Conservation (phyloP, 2,329 filamentous ascomycete genomes). For the Pseudocercospora macadamiae region DNA sequence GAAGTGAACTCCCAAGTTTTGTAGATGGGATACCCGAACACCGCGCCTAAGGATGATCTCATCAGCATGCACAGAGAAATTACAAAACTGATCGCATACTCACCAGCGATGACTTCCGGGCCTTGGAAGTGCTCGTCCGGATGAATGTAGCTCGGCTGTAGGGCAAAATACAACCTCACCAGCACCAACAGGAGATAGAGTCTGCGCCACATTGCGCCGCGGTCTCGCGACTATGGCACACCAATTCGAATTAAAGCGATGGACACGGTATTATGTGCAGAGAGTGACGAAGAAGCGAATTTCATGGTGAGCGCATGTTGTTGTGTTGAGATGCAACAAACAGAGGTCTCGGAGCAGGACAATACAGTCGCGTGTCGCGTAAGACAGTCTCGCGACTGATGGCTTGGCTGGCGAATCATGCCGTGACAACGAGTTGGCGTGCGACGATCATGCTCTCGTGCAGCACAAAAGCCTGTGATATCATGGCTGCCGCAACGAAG, state of each 20-base stretch:
- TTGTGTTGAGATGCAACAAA: background rate
- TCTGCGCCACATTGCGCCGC: conserved; percentile 78
- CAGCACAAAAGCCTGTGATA: background rate
- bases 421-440: background rate
- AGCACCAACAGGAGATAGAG: conserved; percentile 82
- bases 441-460: no score
- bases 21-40: conserved; percentile 88
- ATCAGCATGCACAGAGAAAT: background rate
- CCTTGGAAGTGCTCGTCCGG: conserved; percentile 99
- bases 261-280: conserved; percentile 2
- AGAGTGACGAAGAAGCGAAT: conserved; percentile 8
- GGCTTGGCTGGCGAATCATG: background rate
- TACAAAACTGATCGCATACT: background rate
- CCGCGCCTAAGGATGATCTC: conserved; percentile 65
- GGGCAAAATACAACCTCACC: conserved; percentile 88
- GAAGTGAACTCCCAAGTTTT: conserved; percentile 96
- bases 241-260: background rate
- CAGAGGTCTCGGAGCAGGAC: background rate
- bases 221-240: background rate
- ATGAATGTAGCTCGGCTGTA: conserved; percentile 94
- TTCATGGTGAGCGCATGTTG: conserved; percentile 6
- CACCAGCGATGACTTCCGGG: conserved; percentile 93
- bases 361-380: conserved; percentile 2
- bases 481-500: no score
- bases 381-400: conserved; percentile 2